Evolutionary conservation across 148 eudicot species (phyloP), one percentile per base, ranked within the genome.

Genomic region (Rhododendron vialii): DNA sequence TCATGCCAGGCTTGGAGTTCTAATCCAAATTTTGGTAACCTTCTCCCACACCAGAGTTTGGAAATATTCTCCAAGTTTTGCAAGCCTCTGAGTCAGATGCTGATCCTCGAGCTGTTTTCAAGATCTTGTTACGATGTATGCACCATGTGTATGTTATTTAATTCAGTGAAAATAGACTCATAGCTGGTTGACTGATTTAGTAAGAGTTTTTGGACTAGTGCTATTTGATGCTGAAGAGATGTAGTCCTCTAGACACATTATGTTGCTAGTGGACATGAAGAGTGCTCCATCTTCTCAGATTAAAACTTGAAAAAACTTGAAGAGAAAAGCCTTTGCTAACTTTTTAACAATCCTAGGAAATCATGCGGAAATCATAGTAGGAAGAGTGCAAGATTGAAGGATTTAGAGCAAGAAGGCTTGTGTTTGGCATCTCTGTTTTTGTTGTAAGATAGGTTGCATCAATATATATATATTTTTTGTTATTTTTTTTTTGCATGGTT

Each of bases 171-270:
- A 81, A 6, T 55, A 24, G 65, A 53, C 65, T 55, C 28, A 1
- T 81, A 55, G 83, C 61, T 81, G 36, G 69, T 51, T 81, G 83
- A 55, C 59, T 33, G 69, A 55, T 81, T 28, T 65, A 53, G 18
- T 2, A 57, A 55, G 43, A 22, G 83, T 80, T 80, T 24, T 15
- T 24, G n/a, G 61, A n/a, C 51, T 6, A 81, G 83, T 35, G 83
- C 14, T 18, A 28, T 8, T 81, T 81, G 17, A 33, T 48, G 7
- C 47, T n/a, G 15, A 80, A 50, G 83, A 35, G 69, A 33, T 35
- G 47, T 13, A 48, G 71, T 55, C 28, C 83, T 18, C 59, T 13
- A 53, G 26, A 57, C 13, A 57, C 12, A 33, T 55, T n/a, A 33
- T 33, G 45, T 81, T 55, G 28, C 76, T 71, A 14, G 38, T 71